Evolutionary conservation across 2,329 filamentous ascomycete genomes (phyloP).

Genomic region (Penicillium brasilianum): DNA sequence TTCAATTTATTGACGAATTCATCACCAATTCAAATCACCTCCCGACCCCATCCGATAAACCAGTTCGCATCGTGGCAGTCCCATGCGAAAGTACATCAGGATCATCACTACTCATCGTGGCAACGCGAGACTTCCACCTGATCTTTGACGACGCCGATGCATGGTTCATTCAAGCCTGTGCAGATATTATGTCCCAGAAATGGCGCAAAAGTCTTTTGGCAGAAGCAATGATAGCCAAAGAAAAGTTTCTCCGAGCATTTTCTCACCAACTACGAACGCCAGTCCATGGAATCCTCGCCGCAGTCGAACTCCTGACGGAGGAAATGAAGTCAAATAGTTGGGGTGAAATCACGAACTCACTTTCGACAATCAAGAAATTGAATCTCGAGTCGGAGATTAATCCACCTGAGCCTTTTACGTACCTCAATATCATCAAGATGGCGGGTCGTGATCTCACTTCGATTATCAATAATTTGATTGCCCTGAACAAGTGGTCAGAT

Average conservation of each 20-base stretch:
- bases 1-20: constrained; percentile 14
- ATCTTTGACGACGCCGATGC: constrained; percentile 23
- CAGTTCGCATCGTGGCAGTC: constrained; percentile 12
- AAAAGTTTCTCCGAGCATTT: constrained; percentile 22
- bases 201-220: constrained; percentile 15
- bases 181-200: constrained; percentile 15
- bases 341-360: neutral
- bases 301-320: constrained; percentile 16
- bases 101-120: constrained; percentile 17
- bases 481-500: constrained; percentile 21
- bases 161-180: constrained; percentile 21
- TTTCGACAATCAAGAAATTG: neutral
- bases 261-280: constrained; percentile 23
- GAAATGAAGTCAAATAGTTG: constrained; percentile 6
- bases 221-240: constrained; percentile 20
- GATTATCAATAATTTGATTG: constrained; percentile 22
- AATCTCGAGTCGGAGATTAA: neutral
- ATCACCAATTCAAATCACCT: constrained; percentile 15
- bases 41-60: neutral
- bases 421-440: constrained; percentile 21
- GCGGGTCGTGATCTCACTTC: constrained; percentile 18
- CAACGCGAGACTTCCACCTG: constrained; percentile 18
- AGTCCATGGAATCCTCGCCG: constrained; percentile 21
- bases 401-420: constrained; percentile 4
- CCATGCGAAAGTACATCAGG: constrained; percentile 16